These are phyloP conservation scores for Pseudogymnoascus pannorum DNA, from an alignment of 2,329 filamentous ascomycete genomes.

Conservation along the genomic window DNA sequence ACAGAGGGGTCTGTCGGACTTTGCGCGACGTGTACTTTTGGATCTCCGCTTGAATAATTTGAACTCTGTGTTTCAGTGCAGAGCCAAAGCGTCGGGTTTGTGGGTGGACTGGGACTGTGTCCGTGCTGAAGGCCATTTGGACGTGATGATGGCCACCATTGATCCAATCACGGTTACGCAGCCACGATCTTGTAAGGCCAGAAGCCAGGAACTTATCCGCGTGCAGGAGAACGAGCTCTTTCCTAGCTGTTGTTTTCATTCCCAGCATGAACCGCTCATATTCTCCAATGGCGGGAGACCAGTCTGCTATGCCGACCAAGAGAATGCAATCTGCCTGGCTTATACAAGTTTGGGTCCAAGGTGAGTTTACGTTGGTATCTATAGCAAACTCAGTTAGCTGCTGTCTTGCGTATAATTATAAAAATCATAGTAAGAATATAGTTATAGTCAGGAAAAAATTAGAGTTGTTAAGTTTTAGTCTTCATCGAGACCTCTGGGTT, in stretches of 20 bases:
- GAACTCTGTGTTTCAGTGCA: conserved; percentile 83
- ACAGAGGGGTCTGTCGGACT: conserved; percentile 80
- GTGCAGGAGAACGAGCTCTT: conserved; percentile 85
- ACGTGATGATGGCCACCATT: conserved; percentile 97
- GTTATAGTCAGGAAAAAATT: conserved; percentile 57
- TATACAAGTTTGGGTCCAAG: conserved; percentile 98
- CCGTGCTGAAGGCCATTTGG: conserved; percentile 82
- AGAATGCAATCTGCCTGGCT: conserved; percentile 94
- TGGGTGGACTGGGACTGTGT: conserved; percentile 67
- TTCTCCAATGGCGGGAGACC: conserved; percentile 83
- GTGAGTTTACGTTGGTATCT: conserved; percentile 95
- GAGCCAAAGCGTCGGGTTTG: conserved; percentile 73
- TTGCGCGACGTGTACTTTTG: conserved; percentile 96
- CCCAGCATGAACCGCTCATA: conserved; percentile 94
- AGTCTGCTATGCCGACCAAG: conserved; percentile 83
- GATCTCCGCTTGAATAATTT: conserved; percentile 92
- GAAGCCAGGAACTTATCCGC: conserved; percentile 79
- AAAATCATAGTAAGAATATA: neutral
- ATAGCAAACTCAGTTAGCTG: conserved; percentile 18
- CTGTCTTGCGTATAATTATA: neutral
- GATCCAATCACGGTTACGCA: conserved; percentile 92
- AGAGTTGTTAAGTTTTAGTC: conserved; percentile 38
- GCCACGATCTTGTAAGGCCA: conserved; percentile 80
- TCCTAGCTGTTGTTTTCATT: conserved; percentile 93
- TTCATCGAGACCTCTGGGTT: conserved; percentile 23